These are phyloP conservation scores for Rhododendron kiyosumense DNA, from an alignment of 148 eudicot genomes.

Conservation along the genomic window DNA sequence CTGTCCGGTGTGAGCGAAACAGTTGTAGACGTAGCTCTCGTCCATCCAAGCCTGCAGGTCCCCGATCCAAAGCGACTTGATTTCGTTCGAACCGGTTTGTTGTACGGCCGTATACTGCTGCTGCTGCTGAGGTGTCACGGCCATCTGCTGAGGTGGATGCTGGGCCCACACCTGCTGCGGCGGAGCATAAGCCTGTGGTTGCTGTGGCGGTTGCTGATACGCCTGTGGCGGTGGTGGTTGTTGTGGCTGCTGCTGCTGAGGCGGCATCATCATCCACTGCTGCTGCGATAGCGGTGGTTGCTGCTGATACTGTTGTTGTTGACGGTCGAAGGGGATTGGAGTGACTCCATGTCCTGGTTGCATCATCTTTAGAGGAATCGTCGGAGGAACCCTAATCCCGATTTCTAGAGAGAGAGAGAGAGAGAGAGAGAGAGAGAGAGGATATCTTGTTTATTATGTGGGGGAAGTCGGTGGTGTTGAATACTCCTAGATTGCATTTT, in stretches of 20 bases:
- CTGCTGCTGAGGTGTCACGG: slow-evolving; percentile 22
- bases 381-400: neutral
- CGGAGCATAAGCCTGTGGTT: slow-evolving; percentile 6
- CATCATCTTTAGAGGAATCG: slow-evolving; percentile 39
- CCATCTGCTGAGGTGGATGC: slow-evolving; percentile 19
- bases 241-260: slow-evolving; percentile 18
- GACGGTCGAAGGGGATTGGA: slow-evolving; percentile 20
- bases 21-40: slow-evolving; percentile 55
- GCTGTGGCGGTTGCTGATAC: slow-evolving; percentile 20
- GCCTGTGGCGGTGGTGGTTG: slow-evolving; percentile 20
- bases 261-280: slow-evolving; percentile 61
- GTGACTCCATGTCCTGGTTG: slow-evolving; percentile 54
- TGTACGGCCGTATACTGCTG: slow-evolving; percentile 26
- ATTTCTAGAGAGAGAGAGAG: neutral
- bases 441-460: neutral
- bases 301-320: slow-evolving; percentile 25
- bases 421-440: neutral
- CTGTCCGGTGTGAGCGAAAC: slow-evolving; percentile 67
- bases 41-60: slow-evolving; percentile 97
- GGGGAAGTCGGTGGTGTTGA: neutral
- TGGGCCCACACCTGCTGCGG: slow-evolving; percentile 21
- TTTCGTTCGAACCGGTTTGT: slow-evolving; percentile 41
- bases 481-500: neutral
- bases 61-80: slow-evolving; percentile 90
- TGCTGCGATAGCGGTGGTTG: slow-evolving; percentile 31